These are phyloP conservation scores for Polysphondylium violaceum DNA, from an alignment of 78 protist species.

Conservation along the genomic window DNA sequence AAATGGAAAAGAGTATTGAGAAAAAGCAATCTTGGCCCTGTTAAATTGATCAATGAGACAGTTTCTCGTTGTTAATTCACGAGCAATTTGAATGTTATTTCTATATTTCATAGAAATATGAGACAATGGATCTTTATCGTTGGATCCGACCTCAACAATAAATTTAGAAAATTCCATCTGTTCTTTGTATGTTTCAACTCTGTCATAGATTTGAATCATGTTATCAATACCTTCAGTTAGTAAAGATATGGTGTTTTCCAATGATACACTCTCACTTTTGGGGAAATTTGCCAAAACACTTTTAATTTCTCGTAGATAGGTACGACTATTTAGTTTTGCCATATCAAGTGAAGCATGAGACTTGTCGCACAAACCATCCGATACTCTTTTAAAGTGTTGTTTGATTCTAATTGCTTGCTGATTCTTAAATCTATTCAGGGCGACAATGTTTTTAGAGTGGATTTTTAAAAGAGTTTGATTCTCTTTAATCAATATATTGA, in stretches of 20 bases:
- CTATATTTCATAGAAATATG: not conserved
- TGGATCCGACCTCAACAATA: not conserved
- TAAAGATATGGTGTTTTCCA: not conserved
- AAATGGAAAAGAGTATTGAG: not conserved
- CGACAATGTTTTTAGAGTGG: too few relatives aligned
- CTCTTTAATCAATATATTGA: too few relatives aligned
- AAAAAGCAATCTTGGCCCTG: not conserved
- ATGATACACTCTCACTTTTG: not conserved
- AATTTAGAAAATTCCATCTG: not conserved
- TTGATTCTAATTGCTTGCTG: too few relatives aligned
- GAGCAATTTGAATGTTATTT: too few relatives aligned
- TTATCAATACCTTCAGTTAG: not conserved
- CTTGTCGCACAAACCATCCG: not conserved
- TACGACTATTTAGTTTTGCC: not conserved
- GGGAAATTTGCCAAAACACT: not conserved
- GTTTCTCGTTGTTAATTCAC: not conserved
- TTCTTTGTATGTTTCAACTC: not conserved
- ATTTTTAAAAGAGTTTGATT: too few relatives aligned
- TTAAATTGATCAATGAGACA: not conserved
- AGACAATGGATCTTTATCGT: not conserved
- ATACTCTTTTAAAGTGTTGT: not conserved
- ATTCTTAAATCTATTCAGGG: too few relatives aligned
- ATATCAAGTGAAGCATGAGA: not conserved
- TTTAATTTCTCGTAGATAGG: not conserved
- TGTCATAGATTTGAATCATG: not conserved